Evolutionary conservation across 78 protist genomes (phyloP).

Genomic region (Pelomyxa schiedti): DNA sequence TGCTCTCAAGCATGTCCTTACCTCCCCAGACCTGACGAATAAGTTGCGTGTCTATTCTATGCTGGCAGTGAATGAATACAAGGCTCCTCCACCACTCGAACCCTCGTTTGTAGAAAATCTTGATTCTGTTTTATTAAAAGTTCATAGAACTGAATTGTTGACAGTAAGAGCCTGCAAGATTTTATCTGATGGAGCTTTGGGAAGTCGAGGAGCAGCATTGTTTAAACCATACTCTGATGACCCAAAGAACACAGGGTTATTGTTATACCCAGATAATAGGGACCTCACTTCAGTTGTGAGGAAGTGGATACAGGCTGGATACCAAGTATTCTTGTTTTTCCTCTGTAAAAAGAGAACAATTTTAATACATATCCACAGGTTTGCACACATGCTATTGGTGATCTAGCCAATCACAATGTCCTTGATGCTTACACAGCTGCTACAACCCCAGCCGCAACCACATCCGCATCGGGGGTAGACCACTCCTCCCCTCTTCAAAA

Average conservation of each 20-base stretch:
- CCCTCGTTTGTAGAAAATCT: no score
- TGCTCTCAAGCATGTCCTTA: not conserved
- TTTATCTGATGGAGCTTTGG: not conserved
- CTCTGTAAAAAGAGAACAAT: no score
- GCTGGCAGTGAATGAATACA: not conserved
- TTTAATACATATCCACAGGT: no score
- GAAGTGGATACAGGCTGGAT: not conserved
- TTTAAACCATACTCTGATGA: not conserved
- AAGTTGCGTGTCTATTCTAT: not conserved
- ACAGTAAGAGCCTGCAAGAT: not conserved
- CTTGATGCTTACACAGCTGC: not conserved
- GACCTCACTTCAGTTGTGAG: not conserved
- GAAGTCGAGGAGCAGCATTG: not conserved
- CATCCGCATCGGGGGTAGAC: no score
- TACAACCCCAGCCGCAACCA: no score
- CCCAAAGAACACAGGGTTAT: not conserved
- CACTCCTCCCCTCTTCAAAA: no score
- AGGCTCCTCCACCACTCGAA: not conserved
- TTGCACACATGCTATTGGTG: not conserved
- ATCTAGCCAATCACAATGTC: not conserved
- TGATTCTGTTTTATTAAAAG: no score
- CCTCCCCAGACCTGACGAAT: no score
- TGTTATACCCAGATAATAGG: not conserved
- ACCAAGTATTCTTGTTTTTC: no score
- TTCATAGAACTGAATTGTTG: not conserved